Conservation (phyloP, 2,329 filamentous ascomycete species). For the Aspergillus pseudoviridinutans region DNA sequence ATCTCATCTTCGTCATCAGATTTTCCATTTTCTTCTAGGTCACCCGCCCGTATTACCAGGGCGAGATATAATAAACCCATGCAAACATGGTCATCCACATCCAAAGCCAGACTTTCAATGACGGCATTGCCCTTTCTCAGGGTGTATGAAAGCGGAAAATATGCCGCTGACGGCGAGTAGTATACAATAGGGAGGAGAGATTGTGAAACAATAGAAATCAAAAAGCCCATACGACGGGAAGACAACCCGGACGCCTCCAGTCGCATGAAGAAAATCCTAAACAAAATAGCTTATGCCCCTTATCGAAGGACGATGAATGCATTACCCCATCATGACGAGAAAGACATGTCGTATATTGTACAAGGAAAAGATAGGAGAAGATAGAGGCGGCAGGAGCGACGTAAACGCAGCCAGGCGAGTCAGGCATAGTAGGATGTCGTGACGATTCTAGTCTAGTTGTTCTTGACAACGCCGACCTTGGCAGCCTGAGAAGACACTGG, state of each 20-base stretch:
- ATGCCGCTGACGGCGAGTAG: slow-evolving; percentile 19
- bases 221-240: slow-evolving; percentile 20
- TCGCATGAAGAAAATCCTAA: slow-evolving; percentile 24
- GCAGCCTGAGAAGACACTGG: slow-evolving; percentile 54
- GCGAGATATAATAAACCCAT: not conserved
- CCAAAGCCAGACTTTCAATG: slow-evolving; percentile 8
- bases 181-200: slow-evolving; percentile 36
- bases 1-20: not conserved
- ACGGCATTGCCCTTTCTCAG: slow-evolving; percentile 7
- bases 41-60: not conserved
- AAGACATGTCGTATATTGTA: slow-evolving; percentile 33
- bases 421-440: not conserved
- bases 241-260: slow-evolving; percentile 28
- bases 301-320: slow-evolving; percentile 1
- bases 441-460: slow-evolving; percentile 42
- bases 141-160: slow-evolving; percentile 9
- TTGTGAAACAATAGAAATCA: slow-evolving; percentile 20
- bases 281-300: slow-evolving; percentile 5
- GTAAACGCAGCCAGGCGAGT: not conserved
- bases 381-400: slow-evolving; percentile 2
- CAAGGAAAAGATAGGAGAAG: slow-evolving; percentile 19
- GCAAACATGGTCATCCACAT: slow-evolving; percentile 8
- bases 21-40: slow-evolving; percentile 12
- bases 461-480: slow-evolving; percentile 96
- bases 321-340: slow-evolving; percentile 24